A percentile compares a stretch with the other conserved stretches of the same genome.
Evolutionary conservation across 495 filamentous ascomycete genomes (phyloP).

Genomic region (Podospora appendiculata): DNA sequence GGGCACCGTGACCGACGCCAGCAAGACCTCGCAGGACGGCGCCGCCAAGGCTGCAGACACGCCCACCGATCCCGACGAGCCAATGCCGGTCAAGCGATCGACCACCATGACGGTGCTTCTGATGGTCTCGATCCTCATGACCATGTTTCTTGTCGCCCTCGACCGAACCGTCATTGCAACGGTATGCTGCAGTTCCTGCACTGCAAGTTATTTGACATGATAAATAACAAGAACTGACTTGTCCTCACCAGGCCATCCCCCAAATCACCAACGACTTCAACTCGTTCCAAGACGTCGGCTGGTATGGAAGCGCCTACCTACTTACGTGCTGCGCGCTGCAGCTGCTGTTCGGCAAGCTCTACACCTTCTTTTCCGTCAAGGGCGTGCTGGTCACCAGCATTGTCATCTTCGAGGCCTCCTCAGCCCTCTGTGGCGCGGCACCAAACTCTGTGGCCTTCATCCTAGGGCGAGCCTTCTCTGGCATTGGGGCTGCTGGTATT

Average conservation of each 20-base stretch:
- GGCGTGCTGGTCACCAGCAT: slow-evolving; percentile 27
- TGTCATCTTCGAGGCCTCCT: slow-evolving; percentile 35
- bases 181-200: background rate
- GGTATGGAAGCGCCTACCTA: slow-evolving; percentile 44
- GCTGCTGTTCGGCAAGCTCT: slow-evolving; percentile 39
- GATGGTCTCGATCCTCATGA: no score
- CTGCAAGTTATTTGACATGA: background rate
- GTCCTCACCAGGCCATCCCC: slow-evolving; percentile 26
- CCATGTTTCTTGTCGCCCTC: slow-evolving; percentile 19
- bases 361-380: slow-evolving; percentile 41
- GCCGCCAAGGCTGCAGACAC: no score
- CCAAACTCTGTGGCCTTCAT: slow-evolving; percentile 39
- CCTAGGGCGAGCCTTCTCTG: slow-evolving; percentile 40
- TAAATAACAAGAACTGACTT: background rate
- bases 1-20: no score
- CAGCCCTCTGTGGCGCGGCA: slow-evolving; percentile 36
- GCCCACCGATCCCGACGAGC: no score
- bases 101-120: no score
- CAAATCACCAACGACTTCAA: slow-evolving; percentile 23
- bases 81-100: no score
- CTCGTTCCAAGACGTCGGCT: slow-evolving; percentile 35
- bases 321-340: slow-evolving; percentile 39
- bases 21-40: no score
- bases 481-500: slow-evolving; percentile 32
- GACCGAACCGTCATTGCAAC: background rate